Percentiles rank a stretch among this genome's conserved stretches.
phyloP scores from a whole-genome alignment of 345 rosid species.

The Nasturtium officinale region DNA sequence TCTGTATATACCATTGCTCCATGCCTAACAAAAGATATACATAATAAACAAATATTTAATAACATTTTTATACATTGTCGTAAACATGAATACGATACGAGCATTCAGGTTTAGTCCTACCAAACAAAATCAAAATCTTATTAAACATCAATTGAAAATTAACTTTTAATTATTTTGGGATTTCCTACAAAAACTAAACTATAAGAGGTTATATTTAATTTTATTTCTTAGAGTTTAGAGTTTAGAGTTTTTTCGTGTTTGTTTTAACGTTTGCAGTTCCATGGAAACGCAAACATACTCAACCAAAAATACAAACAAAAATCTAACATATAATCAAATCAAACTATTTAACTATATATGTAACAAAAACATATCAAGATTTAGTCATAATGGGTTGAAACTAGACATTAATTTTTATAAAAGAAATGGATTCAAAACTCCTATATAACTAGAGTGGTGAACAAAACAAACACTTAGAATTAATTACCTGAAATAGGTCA shows the following conservation, averaged over 20 bases:
- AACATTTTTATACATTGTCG: neutral
- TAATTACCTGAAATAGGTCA: slow-evolving; percentile 83
- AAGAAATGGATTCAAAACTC: neutral
- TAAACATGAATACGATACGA: neutral
- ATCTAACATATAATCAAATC: too few relatives aligned
- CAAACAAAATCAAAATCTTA: neutral
- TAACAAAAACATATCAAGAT: too few relatives aligned
- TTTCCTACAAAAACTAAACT: too few relatives aligned
- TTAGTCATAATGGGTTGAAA: neutral
- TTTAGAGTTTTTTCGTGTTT: too few relatives aligned
- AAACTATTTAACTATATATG: too few relatives aligned
- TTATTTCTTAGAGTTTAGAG: too few relatives aligned
- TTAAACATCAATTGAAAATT: neutral
- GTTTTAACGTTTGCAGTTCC: neutral
- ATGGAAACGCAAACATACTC: neutral
- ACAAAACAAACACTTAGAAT: neutral
- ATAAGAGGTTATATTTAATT: too few relatives aligned
- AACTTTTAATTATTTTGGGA: too few relatives aligned
- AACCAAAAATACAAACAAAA: neutral
- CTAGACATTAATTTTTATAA: neutral
- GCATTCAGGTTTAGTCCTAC: neutral
- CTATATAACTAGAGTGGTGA: too few relatives aligned
- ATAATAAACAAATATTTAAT: neutral
- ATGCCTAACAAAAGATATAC: slow-evolving; percentile 54
- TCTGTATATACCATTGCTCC: slow-evolving; percentile 91